These are phyloP conservation scores for Wallacemonas sp. DNA, from an alignment of 208 protist genomes.

Conservation along the genomic window DNA sequence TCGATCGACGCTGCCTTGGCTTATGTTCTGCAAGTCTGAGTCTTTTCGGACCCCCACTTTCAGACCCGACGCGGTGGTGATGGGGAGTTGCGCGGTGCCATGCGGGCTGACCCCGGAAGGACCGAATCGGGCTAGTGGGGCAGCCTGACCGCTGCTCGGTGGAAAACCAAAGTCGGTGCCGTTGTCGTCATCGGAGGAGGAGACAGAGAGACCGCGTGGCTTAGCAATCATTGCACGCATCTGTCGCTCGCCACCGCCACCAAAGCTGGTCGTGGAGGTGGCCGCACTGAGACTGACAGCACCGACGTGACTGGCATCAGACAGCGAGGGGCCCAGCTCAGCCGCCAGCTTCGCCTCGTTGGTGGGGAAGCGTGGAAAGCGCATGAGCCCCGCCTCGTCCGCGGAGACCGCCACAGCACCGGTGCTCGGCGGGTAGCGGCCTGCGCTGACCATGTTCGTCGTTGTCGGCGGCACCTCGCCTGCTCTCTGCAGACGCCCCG, in stretches of 20 bases:
- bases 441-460: no score
- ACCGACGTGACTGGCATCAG: no score
- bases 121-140: no score
- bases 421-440: no score
- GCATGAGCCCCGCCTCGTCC: neutral
- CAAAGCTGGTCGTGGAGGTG: conserved; percentile 5
- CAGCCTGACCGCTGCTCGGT: no score
- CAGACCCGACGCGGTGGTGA: neutral
- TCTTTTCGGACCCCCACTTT: neutral
- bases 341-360: no score
- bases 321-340: neutral
- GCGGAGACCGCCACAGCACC: neutral
- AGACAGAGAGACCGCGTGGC: neutral
- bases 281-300: no score
- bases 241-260: conserved; percentile 4
- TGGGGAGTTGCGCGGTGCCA: neutral
- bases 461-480: no score
- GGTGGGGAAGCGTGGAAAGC: neutral
- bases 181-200: neutral
- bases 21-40: neutral
- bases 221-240: conserved; percentile 13
- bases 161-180: no score
- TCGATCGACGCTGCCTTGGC: conserved; percentile 10
- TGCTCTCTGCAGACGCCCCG: neutral
- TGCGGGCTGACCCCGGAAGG: neutral